Conservation (phyloP, 2,329 filamentous ascomycete genomes). For the Grosmannia huntii region DNA sequence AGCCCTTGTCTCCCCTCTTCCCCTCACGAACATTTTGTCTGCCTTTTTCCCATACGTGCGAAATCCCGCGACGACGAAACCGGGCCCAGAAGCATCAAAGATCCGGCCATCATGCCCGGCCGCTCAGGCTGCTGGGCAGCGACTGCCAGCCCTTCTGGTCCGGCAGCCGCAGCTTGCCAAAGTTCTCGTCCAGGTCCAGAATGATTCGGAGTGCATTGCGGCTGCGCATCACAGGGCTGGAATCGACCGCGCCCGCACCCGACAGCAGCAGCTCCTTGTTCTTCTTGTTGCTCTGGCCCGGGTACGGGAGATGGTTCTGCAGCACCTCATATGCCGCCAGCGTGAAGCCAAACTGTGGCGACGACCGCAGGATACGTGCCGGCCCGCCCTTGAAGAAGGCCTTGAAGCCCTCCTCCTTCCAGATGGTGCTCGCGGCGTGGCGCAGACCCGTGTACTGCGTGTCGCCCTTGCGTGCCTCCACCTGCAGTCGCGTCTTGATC, state of each 20-base stretch:
- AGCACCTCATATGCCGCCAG: conserved; percentile 90
- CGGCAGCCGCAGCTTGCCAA: conserved; percentile 59
- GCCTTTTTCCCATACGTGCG: neutral
- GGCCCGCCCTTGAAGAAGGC: conserved; percentile 99
- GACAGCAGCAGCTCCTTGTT: conserved; percentile 24
- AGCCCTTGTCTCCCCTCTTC: neutral
- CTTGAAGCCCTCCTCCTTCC: conserved; percentile 80
- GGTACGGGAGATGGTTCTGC: conserved; percentile 68
- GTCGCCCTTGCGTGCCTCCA: conserved; percentile 94
- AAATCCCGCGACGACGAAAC: no score
- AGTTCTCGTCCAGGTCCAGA: conserved; percentile 85
- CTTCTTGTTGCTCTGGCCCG: conserved; percentile 34
- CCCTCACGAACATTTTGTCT: neutral
- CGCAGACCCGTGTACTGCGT: conserved; percentile 74
- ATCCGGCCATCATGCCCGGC: conserved; percentile 11
- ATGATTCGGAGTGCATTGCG: conserved; percentile 93
- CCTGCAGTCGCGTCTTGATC: conserved; percentile 96
- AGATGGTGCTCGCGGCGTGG: conserved; percentile 74
- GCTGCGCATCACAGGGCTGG: conserved; percentile 46
- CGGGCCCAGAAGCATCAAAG: no score
- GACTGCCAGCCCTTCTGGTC: conserved; percentile 39
- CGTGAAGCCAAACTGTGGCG: conserved; percentile 96
- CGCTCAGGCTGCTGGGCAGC: conserved; percentile 36
- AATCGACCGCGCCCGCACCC: conserved; percentile 22
- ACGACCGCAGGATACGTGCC: conserved; percentile 86